Percentiles rank a stretch among this genome's conserved stretches.
phyloP scores from a whole-genome alignment of 2,329 filamentous ascomycete genomes.

The Lachnellula occidentalis region DNA sequence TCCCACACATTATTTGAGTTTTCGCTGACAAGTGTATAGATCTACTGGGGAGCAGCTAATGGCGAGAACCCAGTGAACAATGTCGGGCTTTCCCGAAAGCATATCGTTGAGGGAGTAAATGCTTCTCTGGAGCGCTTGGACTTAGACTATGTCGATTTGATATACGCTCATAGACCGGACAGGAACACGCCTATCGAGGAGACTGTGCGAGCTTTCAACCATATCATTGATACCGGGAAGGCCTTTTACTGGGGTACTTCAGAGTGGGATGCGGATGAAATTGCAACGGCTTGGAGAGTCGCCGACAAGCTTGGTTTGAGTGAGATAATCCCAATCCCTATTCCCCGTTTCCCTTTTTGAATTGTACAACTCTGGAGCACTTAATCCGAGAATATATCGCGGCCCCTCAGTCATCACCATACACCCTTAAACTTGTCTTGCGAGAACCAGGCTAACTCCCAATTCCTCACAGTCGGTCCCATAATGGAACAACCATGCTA shows the following conservation, averaged over 20 bases:
- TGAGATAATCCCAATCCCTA: too few species aligned
- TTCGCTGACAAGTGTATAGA: constrained; percentile 33
- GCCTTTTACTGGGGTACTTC: constrained; percentile 68
- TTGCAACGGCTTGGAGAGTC: constrained; percentile 55
- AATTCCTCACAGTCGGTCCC: constrained; percentile 41
- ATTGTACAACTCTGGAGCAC: too few species aligned
- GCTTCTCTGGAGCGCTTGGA: constrained; percentile 42
- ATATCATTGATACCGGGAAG: constrained; percentile 62
- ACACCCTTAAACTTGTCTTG: too few species aligned
- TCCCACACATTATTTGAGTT: neutral
- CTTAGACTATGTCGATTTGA: constrained; percentile 57
- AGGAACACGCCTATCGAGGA: constrained; percentile 65
- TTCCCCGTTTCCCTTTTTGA: too few species aligned
- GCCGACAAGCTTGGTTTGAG: constrained; percentile 54
- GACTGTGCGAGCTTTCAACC: constrained; percentile 64
- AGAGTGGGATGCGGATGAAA: constrained; percentile 62
- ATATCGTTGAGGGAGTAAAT: constrained; percentile 55
- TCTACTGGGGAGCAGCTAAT: constrained; percentile 56
- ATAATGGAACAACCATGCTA: constrained; percentile 63
- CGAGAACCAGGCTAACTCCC: too few species aligned
- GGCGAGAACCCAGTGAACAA: constrained; percentile 43
- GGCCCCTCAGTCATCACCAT: too few species aligned
- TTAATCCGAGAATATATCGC: too few species aligned
- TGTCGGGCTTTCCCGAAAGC: constrained; percentile 52
- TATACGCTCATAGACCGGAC: constrained; percentile 66